phyloP scores from a whole-genome alignment of 306 rosid species.

The Psophocarpus tetragonolobus region DNA sequence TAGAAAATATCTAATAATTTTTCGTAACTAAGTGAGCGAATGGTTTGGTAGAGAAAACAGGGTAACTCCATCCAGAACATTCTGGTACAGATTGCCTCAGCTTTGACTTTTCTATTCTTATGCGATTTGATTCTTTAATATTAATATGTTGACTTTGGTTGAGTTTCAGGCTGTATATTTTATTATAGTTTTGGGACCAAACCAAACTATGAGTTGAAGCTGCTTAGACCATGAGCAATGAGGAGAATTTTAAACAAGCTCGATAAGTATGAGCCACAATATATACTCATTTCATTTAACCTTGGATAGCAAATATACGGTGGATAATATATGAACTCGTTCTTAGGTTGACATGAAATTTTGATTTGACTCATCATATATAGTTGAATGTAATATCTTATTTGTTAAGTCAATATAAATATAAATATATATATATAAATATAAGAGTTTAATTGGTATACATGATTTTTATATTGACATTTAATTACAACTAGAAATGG shows the following conservation, averaged over 20 bases:
- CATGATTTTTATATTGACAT: no score
- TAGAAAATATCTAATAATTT: no score
- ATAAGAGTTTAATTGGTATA: no score
- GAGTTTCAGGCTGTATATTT: conserved; percentile 3
- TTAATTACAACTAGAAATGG: no score
- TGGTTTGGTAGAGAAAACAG: neutral
- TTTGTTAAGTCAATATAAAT: no score
- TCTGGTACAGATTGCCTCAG: conserved; percentile 4
- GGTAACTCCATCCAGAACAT: neutral
- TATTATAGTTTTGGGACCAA: conserved; percentile 18
- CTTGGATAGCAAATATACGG: no score
- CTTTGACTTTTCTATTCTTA: conserved; percentile 28
- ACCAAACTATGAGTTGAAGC: conserved; percentile 7
- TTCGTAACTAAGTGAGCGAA: no score
- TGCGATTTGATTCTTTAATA: neutral
- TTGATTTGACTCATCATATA: no score
- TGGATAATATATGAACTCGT: no score
- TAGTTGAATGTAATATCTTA: no score
- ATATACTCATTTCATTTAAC: conserved; percentile 10
- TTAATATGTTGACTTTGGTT: conserved; percentile 39
- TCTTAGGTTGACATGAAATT: no score
- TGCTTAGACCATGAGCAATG: neutral
- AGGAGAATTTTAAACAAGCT: neutral
- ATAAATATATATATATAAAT: no score
- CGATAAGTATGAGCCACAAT: conserved; percentile 11